phyloP scores from a whole-genome alignment of 2,329 filamentous ascomycete genomes.

The Trichophaea hybrida region DNA sequence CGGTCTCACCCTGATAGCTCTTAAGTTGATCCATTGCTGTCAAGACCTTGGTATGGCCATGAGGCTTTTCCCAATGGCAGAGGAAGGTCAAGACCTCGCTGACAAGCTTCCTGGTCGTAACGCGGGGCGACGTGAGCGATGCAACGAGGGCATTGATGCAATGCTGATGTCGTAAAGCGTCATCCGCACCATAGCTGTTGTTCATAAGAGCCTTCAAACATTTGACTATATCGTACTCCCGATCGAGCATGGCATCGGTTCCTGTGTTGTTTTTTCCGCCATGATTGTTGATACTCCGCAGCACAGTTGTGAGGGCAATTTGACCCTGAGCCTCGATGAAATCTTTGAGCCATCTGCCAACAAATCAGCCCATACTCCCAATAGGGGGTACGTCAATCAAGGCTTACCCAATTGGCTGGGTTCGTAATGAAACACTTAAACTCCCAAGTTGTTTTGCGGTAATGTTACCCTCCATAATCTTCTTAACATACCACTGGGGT shows the following conservation, averaged over 20 bases:
- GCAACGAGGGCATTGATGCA: conserved; percentile 77
- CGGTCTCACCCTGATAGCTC: conserved; percentile 73
- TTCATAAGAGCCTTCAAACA: conserved; percentile 96
- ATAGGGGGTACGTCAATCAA: background rate
- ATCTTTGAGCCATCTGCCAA: conserved; percentile 73
- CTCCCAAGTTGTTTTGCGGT: conserved; percentile 83
- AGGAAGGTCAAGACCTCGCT: conserved; percentile 94
- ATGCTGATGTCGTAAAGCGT: conserved; percentile 78
- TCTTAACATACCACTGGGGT: conserved; percentile 95
- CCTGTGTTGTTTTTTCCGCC: conserved; percentile 42
- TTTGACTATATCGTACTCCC: conserved; percentile 94
- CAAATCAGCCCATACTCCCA: conserved; percentile 3
- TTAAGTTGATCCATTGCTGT: conserved; percentile 89
- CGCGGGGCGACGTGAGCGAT: conserved; percentile 71
- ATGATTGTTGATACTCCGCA: conserved; percentile 84
- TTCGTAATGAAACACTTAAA: conserved; percentile 83
- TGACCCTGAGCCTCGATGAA: conserved; percentile 97
- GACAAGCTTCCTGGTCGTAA: conserved; percentile 85
- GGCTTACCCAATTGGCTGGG: conserved; percentile 58
- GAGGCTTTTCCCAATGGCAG: conserved; percentile 80
- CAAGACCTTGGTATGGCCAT: conserved; percentile 85
- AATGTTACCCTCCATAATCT: conserved; percentile 90
- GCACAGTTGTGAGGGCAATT: conserved; percentile 83
- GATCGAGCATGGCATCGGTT: conserved; percentile 68
- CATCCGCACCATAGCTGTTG: conserved; percentile 97